Base-by-base conservation (phyloP, 2,329 filamentous ascomycete genomes). In the Myriosclerotinia scirpicola region DNA sequence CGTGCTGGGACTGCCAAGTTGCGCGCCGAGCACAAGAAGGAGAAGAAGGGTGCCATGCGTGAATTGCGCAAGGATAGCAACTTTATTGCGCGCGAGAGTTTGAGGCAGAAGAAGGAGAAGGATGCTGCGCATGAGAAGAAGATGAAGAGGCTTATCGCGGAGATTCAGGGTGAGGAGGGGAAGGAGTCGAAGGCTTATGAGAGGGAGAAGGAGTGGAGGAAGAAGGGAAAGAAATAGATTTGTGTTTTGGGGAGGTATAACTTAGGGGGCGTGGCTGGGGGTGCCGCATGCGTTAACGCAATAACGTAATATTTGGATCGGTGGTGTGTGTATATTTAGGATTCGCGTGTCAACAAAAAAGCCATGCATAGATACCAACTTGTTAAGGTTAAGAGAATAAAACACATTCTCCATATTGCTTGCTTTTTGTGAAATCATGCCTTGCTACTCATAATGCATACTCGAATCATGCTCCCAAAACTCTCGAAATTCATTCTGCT, bases 61-160 rank as follows among this genome's bases (percentile, higher is more conserved):
- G 95, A 99, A 80, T 82, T 99, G 73, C 87, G 95, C 76, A 98
- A 97, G 83, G 96, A 99, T 75, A 91, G 93, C 65, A 92, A 90
- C 78, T 98, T 99, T 76, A 87, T 98, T 81, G 92, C 93, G 44
- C 85, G 94, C 72, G 93, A 97, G 84, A 91, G 91, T 79, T 83
- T 99, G 75, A 86, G 87, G 74, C 84, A 96, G 82, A 98, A 98
- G 88, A 97, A 93, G 84, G 91, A 91, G 81, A 89, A 87, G 81
- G 95, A 98, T 82, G 87, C 86, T 67, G 93, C 91, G 71, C 98
- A 99, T 83, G 94, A 98, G 83, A 91, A 91, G 83, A 98, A 98
- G 85, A 96, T 94, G 82, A 91, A 90, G 83, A 87, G 90, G 71
- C 83, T 99, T 68, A 87, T 98, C 73, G 91, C 93, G 12, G 93